Base-by-base conservation (phyloP, 1,139 yeast species). In the Hansenula sp. region DNA sequence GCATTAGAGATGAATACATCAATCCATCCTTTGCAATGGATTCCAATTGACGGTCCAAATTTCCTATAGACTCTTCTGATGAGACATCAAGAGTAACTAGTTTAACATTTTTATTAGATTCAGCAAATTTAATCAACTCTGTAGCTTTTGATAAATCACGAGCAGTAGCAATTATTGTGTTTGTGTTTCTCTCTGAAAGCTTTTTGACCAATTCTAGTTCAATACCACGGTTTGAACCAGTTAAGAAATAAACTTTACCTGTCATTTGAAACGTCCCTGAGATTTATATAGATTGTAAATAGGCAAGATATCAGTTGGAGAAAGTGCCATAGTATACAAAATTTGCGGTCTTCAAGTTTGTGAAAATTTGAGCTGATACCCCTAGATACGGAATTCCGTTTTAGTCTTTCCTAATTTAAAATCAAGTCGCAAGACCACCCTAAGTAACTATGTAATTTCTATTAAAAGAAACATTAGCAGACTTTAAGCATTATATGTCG, bases 181-280 rank as follows among this genome's bases (percentile, higher is more conserved):
- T 18, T 5, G 32, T 6, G 9, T 6, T 7, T n/a, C 33, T 22
- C 7, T 39, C 8, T 8, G 41, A 8, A 25, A 33, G 32, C 19
- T 29, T 14, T 5, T 36, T 38, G 25, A 36, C 46, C 11, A 44
- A 11, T 17, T 33, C 34, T 18, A 41, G 37, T 4, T 50, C 52
- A 29, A 46, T 42, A 11, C 52, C 52, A 24, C 46, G 35, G 40
- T 39, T n/a, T n/a, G n/a, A n/a, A n/a, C 52, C 50, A 3, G 52
- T 44, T 27, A 48, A 37, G 38, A 48, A 40, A 32, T 38, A 47
- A 11, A 20, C 24, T 27, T 27, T 27, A 6, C 19, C 18, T 24
- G 26, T n/a, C n/a, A n/a, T n/a, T n/a, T n/a, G n/a, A n/a, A n/a
- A n/a, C n/a, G n/a, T n/a, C n/a, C n/a, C n/a, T n/a, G n/a, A n/a